Conservation (phyloP, 208 protist species). For the Trypanosomatidae sp. region DNA sequence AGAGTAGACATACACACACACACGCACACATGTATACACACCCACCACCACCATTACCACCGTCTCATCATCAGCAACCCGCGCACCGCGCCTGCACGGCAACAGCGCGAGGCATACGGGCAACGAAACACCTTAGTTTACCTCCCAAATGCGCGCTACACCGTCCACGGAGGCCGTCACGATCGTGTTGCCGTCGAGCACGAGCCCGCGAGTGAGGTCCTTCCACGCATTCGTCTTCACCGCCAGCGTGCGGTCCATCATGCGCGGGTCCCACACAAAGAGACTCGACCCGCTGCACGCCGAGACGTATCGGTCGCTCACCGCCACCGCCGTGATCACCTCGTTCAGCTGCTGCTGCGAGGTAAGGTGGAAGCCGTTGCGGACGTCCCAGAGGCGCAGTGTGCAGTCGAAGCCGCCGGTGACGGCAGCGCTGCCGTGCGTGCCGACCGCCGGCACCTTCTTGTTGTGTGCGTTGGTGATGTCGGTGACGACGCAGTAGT, state of each 20-base stretch:
- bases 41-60: too few relatives aligned
- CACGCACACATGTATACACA: background rate
- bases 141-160: conserved; percentile 75
- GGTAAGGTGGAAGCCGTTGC: conserved; percentile 60
- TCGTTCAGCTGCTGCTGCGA: conserved; percentile 57
- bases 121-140: conserved; percentile 46
- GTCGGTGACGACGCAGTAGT: conserved; percentile 60
- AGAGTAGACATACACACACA: background rate
- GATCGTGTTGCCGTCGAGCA: conserved; percentile 71
- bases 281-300: conserved; percentile 83
- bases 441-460: conserved; percentile 85
- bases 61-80: too few relatives aligned
- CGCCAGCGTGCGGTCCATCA: conserved; percentile 51
- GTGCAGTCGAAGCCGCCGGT: conserved; percentile 86
- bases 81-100: too few relatives aligned
- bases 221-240: conserved; percentile 79
- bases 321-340: conserved; percentile 79
- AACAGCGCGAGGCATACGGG: too few relatives aligned
- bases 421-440: conserved; percentile 53
- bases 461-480: conserved; percentile 72
- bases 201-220: conserved; percentile 84
- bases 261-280: conserved; percentile 82
- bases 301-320: conserved; percentile 61
- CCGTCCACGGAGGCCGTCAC: conserved; percentile 89
- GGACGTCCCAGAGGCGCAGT: conserved; percentile 81